Conservation (phyloP, 2,329 filamentous ascomycete species). For the Xylariales sp. region DNA sequence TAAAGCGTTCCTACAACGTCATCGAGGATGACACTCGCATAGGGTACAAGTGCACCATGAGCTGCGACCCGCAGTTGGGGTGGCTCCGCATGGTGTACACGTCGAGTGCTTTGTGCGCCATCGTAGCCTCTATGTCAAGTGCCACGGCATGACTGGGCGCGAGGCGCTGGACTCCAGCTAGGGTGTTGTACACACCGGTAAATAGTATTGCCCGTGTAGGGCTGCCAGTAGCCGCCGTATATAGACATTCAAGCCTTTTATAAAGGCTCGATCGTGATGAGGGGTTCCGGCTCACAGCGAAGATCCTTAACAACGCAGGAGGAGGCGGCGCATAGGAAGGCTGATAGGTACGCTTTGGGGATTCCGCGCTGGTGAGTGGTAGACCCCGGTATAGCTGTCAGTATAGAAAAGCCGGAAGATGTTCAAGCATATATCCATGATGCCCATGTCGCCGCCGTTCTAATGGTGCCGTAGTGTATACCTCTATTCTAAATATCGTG, state of each 20-base stretch:
- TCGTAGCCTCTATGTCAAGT: neutral
- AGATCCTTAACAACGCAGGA: neutral
- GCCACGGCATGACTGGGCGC: neutral
- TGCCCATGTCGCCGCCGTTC: neutral
- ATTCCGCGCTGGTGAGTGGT: neutral
- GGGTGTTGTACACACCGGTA: neutral
- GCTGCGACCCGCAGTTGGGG: neutral
- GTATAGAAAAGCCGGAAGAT: neutral
- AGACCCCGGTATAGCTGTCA: neutral
- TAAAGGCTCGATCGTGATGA: neutral
- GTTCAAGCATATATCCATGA: neutral
- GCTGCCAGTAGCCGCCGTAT: neutral
- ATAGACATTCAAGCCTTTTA: neutral
- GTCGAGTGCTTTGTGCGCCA: neutral
- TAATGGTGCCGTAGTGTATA: neutral
- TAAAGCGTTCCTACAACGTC: neutral
- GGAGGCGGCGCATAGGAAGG: neutral
- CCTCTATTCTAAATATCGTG: slow-evolving; percentile 31
- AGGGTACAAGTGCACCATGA: neutral
- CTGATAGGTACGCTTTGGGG: neutral
- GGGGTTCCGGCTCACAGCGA: neutral
- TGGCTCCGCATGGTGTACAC: neutral
- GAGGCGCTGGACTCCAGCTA: neutral
- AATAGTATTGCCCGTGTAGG: neutral
- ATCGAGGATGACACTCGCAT: neutral